Percentiles rank a stretch among this genome's conserved stretches.
Conservation (phyloP, 441 rosid genomes). For the Metrosideros polymorpha region DNA sequence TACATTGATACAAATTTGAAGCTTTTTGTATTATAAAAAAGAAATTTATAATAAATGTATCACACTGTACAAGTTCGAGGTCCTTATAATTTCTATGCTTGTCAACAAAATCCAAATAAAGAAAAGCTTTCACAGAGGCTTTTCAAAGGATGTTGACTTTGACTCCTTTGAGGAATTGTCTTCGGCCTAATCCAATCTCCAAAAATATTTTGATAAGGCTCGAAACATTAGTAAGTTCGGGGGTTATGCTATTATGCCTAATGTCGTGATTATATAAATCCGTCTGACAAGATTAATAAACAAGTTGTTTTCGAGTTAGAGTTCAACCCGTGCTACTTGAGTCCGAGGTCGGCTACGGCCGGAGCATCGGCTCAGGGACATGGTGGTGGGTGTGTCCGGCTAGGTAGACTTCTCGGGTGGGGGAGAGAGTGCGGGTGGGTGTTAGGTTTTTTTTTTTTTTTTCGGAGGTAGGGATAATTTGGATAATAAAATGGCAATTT, state of each 20-base stretch:
- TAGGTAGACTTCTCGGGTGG: background rate
- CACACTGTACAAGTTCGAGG: no score
- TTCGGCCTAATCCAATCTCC: no score
- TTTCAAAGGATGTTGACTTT: background rate
- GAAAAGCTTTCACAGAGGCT: background rate
- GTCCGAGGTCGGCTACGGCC: background rate
- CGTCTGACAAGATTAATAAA: background rate
- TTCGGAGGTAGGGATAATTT: no score
- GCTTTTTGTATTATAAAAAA: no score
- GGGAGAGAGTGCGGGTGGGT: no score
- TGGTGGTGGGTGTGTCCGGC: background rate
- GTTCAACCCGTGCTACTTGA: no score
- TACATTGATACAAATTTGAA: no score
- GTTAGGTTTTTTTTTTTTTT: no score
- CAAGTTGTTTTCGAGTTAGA: background rate
- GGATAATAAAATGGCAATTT: no score
- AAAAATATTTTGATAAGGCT: rapidly evolving
- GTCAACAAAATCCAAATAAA: background rate
- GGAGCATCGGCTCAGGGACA: background rate
- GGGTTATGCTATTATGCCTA: background rate
- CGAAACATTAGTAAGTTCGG: rapidly evolving
- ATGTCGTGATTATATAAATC: background rate
- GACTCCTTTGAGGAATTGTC: rapidly evolving
- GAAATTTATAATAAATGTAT: no score
- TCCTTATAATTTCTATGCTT: background rate